Percentiles rank a stretch among this genome's conserved stretches.
Evolutionary conservation across 2,329 filamentous ascomycete species (phyloP).

Genomic region (Fusarium buharicum): DNA sequence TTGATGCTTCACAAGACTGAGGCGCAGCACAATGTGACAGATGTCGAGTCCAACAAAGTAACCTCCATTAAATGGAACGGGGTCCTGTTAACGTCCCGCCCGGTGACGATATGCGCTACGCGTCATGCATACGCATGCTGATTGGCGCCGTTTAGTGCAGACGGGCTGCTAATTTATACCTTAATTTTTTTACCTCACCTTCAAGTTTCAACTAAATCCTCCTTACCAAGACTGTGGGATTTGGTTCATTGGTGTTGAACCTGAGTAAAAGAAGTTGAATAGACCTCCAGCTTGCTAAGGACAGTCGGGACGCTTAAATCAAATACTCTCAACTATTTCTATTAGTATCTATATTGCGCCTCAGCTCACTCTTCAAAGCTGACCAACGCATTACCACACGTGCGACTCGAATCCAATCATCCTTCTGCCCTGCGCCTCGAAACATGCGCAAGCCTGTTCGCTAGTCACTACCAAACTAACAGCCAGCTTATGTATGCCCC

Average conservation of each 20-base stretch:
- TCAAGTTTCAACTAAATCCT: constrained; percentile 10
- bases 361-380: constrained; percentile 6
- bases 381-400: constrained; percentile 24
- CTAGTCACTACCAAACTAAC: background rate
- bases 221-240: constrained; percentile 11
- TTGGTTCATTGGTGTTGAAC: background rate
- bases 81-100: constrained; percentile 5
- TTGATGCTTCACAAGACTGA: constrained; percentile 10
- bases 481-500: too few species aligned
- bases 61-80: background rate
- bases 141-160: constrained; percentile 21
- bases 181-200: constrained; percentile 29
- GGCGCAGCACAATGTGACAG: constrained; percentile 24
- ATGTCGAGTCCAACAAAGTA: constrained; percentile 11
- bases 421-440: constrained; percentile 30
- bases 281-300: too few species aligned
- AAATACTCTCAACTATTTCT: background rate
- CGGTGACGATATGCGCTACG: constrained; percentile 1
- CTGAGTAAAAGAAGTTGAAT: background rate
- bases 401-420: constrained; percentile 24
- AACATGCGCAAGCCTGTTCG: constrained; percentile 26
- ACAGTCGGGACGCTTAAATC: too few species aligned
- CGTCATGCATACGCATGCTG: constrained; percentile 2
- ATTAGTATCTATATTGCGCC: background rate
- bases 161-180: constrained; percentile 25